Evolutionary conservation across 306 rosid species (phyloP).

Genomic region (Cucurbita maxima): DNA sequence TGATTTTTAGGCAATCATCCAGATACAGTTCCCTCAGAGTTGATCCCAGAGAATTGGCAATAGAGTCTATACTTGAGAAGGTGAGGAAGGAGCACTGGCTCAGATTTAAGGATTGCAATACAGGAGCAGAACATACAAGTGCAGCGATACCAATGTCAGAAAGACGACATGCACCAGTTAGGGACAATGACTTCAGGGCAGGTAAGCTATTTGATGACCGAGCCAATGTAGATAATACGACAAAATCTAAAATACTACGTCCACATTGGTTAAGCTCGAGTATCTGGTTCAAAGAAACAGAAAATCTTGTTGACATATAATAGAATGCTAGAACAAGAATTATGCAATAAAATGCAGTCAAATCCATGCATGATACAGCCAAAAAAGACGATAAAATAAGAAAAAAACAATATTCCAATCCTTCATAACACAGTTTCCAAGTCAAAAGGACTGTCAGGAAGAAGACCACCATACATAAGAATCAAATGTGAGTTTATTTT

Average conservation of each 20-base stretch:
- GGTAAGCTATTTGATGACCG: slow-evolving; percentile 33
- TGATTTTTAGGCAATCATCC: slow-evolving; percentile 44
- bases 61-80: slow-evolving; percentile 21
- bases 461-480: background rate
- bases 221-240: slow-evolving; percentile 28
- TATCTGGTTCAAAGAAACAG: slow-evolving; percentile 35
- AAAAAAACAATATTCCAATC: background rate
- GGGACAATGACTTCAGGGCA: slow-evolving; percentile 39
- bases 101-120: slow-evolving; percentile 58
- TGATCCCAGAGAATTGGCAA: slow-evolving; percentile 55
- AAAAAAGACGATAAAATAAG: background rate
- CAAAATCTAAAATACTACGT: slow-evolving; percentile 50
- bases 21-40: slow-evolving; percentile 57
- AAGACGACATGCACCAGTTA: slow-evolving; percentile 79
- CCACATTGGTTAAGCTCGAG: slow-evolving; percentile 81
- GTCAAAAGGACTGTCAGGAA: background rate
- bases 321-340: background rate
- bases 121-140: slow-evolving; percentile 56
- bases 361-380: background rate
- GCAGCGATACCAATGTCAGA: slow-evolving; percentile 38
- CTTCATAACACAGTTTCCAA: background rate
- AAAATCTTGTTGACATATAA: background rate
- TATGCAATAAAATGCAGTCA: background rate
- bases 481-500: background rate
- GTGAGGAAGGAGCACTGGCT: slow-evolving; percentile 86